Evolutionary conservation across 208 protist genomes (phyloP), one percentile per base, ranked within the genome.

Genomic region (Trypanosoma melophagium): DNA sequence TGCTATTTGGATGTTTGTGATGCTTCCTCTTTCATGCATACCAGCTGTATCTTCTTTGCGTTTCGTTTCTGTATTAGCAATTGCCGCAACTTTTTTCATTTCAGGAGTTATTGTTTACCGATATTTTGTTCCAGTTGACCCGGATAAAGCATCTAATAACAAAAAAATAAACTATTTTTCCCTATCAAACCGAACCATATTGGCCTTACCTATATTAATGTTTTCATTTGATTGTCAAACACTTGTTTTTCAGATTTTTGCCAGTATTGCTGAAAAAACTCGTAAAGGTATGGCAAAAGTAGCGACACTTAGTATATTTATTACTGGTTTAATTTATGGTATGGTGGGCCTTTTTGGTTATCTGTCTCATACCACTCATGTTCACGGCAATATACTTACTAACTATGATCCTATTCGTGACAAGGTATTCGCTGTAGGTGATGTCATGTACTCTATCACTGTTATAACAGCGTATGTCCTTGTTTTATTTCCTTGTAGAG

Each of bases 181-280:
- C 45, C 41, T 84, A 31, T 84, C 81, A 19, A 52, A 47, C 14
- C 71, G 66, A 17, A 74, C 72, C 0, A 60, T 89, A 7, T 58
- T 89, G 21, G 56, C 78, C 0, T 61, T 92, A 8, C 86, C 86
- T 1, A 80, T 92, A 2, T 72, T 92, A 60, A 83, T 89, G 70
- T 92, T 92, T 53, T 80, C 83, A 22, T 92, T 87, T 55, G 86
- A 89, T 55, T 92, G 86, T 53, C 86, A 92, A 62, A 82, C 86
- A 3, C 66, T 92, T 0, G 80, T 87, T 0, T 92, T 92, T 67
- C 82, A 89, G 60, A 51, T 92, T 2, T 89, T 83, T 68, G 62
- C 78, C 3, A 61, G 67, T 13, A 66, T 92, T 17, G 35, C 54
- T 16, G 42, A 60, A 17, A 58, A 72, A 2, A 66, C 76, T 13